phyloP scores from a whole-genome alignment of 352 stramenopile species.

The Globisporangium yorkense region DNA sequence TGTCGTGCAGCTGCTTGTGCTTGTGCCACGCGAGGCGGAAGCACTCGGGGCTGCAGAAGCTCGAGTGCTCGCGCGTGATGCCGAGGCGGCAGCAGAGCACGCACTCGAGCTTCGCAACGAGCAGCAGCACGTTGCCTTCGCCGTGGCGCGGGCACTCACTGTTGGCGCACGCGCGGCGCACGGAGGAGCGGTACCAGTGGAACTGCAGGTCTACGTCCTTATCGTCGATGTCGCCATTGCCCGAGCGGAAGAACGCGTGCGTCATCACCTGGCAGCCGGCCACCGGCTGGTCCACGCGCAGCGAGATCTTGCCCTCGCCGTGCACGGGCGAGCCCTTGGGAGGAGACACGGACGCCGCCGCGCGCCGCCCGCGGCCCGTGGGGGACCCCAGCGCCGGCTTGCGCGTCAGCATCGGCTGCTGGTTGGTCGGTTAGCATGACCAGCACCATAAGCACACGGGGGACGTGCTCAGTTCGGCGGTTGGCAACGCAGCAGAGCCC shows the following conservation, averaged over 20 bases:
- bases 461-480: too few relatives aligned
- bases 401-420: not conserved
- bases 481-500: too few relatives aligned
- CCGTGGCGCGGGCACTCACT: slow-evolving; percentile 42
- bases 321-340: slow-evolving; percentile 48
- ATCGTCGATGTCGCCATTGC: slow-evolving; percentile 64
- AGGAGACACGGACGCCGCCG: slow-evolving; percentile 24
- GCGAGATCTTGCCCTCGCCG: slow-evolving; percentile 66
- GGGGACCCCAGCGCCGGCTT: not conserved
- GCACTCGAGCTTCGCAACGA: slow-evolving; percentile 70
- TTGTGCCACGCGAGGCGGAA: slow-evolving; percentile 60
- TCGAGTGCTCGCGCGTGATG: slow-evolving; percentile 59
- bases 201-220: slow-evolving; percentile 67
- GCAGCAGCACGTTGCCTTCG: slow-evolving; percentile 61
- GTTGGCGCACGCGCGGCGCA: slow-evolving; percentile 57
- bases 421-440: too few relatives aligned
- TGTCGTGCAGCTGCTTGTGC: slow-evolving; percentile 61
- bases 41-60: slow-evolving; percentile 64
- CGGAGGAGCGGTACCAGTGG: slow-evolving; percentile 57
- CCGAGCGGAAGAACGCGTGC: slow-evolving; percentile 72
- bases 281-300: slow-evolving; percentile 70
- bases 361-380: slow-evolving; percentile 4
- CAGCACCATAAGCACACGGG: too few relatives aligned
- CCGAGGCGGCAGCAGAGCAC: slow-evolving; percentile 59
- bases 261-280: slow-evolving; percentile 65